Conservation (phyloP, 169 alveolate species). For the Plasmodium fragile region DNA sequence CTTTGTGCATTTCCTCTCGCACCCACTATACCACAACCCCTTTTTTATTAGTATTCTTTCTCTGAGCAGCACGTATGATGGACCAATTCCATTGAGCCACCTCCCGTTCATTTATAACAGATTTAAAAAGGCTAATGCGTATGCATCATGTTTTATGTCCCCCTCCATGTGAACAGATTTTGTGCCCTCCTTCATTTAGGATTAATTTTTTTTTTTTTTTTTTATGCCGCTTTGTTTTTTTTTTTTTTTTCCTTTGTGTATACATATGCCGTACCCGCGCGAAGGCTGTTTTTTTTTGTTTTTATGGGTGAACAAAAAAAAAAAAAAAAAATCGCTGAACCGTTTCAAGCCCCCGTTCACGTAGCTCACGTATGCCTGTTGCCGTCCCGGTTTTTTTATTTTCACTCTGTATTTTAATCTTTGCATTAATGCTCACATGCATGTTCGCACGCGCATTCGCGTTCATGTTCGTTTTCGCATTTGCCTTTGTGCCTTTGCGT, state of each 20-base stretch:
- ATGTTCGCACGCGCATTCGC: not conserved
- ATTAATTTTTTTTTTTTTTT: not conserved
- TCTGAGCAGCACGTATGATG: slow-evolving; percentile 18
- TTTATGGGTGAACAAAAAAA: not conserved
- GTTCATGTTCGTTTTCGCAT: too few species aligned
- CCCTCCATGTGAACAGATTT: not conserved
- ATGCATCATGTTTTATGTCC: not conserved
- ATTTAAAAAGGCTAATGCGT: not conserved
- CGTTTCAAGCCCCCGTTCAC: not conserved
- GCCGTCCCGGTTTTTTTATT: not conserved
- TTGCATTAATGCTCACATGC: not conserved
- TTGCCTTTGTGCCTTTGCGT: not conserved
- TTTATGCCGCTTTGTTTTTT: too few species aligned
- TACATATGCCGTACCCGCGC: not conserved
- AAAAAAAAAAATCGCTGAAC: not conserved
- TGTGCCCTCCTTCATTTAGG: not conserved
- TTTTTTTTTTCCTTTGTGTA: not conserved
- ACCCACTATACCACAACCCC: too few species aligned
- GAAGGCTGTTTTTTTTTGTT: not conserved
- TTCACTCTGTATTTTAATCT: not conserved
- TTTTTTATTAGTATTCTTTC: slow-evolving; percentile 4
- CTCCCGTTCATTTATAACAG: not conserved
- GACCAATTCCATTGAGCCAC: not conserved
- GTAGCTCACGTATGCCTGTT: not conserved
- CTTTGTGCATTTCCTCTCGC: not conserved